These are phyloP conservation scores for Scenedesmus sp. DNA, from an alignment of 163 green algal species.

Conservation along the genomic window DNA sequence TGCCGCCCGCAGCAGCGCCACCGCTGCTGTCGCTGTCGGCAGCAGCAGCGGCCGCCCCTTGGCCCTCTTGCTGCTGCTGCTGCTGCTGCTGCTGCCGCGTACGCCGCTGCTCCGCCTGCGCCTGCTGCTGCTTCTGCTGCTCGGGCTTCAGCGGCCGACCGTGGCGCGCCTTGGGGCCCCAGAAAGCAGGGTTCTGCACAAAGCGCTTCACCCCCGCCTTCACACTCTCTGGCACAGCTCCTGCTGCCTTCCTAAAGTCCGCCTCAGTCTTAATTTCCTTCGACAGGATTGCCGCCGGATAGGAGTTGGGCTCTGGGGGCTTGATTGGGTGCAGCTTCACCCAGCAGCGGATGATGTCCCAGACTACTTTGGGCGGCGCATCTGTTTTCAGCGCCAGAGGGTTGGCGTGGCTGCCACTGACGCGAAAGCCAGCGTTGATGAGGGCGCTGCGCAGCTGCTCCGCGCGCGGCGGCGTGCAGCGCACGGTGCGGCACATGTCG, in stretches of 20 bases:
- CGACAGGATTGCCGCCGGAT: constrained; percentile 80
- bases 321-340: constrained; percentile 86
- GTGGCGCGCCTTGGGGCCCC: constrained; percentile 91
- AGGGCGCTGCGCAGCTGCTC: constrained; percentile 90
- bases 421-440: constrained; percentile 90
- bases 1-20: neutral
- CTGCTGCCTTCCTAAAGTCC: constrained; percentile 81
- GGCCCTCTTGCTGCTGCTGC: neutral
- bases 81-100: constrained; percentile 34
- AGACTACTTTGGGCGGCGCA: constrained; percentile 89
- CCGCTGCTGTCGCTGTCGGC: constrained; percentile 12
- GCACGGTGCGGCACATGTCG: constrained; percentile 85
- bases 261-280: constrained; percentile 85
- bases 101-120: constrained; percentile 33
- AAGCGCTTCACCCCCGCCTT: constrained; percentile 73
- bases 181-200: constrained; percentile 95
- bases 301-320: constrained; percentile 67
- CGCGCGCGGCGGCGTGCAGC: constrained; percentile 73
- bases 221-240: constrained; percentile 73
- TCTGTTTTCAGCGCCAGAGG: constrained; percentile 96
- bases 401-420: constrained; percentile 92
- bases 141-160: constrained; percentile 51
- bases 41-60: constrained; percentile 33
- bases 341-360: constrained; percentile 98
- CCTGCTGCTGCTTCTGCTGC: constrained; percentile 47